phyloP scores from a whole-genome alignment of 1,284 basidiomycete species.

The Melampsora americana region DNA sequence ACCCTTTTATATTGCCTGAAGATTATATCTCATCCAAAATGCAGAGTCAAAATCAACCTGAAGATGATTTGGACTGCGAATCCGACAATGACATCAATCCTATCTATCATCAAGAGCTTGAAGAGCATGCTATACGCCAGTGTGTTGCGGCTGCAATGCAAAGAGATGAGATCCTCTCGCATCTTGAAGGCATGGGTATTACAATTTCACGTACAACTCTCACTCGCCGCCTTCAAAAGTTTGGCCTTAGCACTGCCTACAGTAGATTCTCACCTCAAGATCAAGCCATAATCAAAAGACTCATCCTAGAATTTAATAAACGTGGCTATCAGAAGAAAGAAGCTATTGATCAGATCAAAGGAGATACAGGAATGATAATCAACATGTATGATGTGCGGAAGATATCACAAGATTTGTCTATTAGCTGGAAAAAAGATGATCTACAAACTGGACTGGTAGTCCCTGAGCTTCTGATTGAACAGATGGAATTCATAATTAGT shows the following conservation, averaged over 20 bases:
- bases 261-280: neutral
- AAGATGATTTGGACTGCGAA: too few species aligned
- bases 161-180: neutral
- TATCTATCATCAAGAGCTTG: neutral
- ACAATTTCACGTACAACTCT: slow-evolving; percentile 3
- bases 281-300: slow-evolving; percentile 1
- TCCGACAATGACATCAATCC: too few species aligned
- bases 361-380: neutral
- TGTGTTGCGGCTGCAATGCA: neutral
- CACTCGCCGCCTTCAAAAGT: slow-evolving; percentile 3
- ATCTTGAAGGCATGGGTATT: slow-evolving; percentile 5
- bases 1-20: too few species aligned
- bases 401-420: neutral
- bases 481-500: neutral
- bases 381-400: neutral
- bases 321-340: neutral
- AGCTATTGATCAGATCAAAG: neutral
- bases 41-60: too few species aligned
- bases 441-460: neutral
- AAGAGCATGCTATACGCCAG: neutral
- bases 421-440: neutral
- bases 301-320: neutral
- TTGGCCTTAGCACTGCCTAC: neutral
- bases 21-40: too few species aligned
- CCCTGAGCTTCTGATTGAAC: neutral